Base-by-base conservation (phyloP, 768 basidiomycete species). In the Serpula lacrymans region DNA sequence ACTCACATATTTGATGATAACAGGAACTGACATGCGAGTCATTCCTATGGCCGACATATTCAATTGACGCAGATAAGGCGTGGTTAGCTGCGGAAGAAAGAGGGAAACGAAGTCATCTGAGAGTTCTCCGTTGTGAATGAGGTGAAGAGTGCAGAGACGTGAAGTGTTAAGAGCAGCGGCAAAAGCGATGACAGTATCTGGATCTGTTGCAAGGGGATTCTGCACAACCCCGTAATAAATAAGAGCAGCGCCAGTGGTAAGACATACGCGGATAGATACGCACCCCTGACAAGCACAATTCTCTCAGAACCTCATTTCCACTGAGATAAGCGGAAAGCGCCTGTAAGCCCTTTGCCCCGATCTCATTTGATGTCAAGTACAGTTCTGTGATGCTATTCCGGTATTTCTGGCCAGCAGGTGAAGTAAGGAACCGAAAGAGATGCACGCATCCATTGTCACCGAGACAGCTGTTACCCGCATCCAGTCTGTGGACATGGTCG, bases 211-310 rank as follows among this genome's bases (percentile, higher is more conserved):
- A 42, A 77, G 63, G 22, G 47, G 46, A 48, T 77, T 75, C 72
- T 67, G 53, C 45, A 26, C 31, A 43, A 41, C 53, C 49, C 11
- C 39, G 38, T 54, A 60, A 53, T 58, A 58, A 37, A 17, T 7
- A 17, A 16, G 16, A 29, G 13, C 6, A 6, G 28, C 29, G 29
- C 11, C 6, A 14, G 16, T 16, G 23, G 41, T 46, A 12, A 41
- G 43, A 22, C n/a, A 39, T 22, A 23, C 41, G 45, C 2, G 11
- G 14, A 28, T 21, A 21, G 22, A 22, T 7, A 64, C 77, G 51
- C 47, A 84, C 83, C 40, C 77, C 74, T 49, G 77, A 78, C 25
- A 85, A 63, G 47, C 74, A 74, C 10, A 85, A 51, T 32, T 70
- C 69, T 48, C 65, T 67, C 30, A 85, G 52, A 17, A 61, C 49